A percentile compares a stretch with the other conserved stretches of the same genome.
Evolutionary conservation across 257 asterid species (phyloP).

Genomic region (Mitragyna speciosa): DNA sequence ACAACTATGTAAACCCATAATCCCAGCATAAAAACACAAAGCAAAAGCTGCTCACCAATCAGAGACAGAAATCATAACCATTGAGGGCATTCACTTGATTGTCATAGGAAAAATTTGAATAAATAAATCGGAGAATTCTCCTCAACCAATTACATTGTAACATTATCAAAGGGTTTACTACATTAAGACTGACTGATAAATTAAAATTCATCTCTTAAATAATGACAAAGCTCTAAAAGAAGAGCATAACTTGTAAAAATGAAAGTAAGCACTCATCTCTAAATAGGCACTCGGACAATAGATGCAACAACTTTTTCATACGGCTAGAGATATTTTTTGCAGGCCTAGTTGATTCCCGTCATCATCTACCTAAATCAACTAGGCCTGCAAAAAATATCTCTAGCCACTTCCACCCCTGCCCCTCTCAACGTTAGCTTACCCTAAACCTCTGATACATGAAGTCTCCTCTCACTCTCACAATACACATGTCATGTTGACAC

Average conservation of each 20-base stretch:
- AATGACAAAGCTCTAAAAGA: background rate
- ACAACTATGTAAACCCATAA: background rate
- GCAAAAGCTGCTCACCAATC: background rate
- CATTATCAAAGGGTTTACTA: background rate
- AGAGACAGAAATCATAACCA: background rate
- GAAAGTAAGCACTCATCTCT: background rate
- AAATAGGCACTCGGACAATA: background rate
- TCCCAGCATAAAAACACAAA: background rate
- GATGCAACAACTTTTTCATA: background rate
- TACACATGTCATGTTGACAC: too few species aligned
- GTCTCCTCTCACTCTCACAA: too few species aligned
- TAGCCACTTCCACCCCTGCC: background rate
- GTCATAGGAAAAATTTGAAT: too few species aligned
- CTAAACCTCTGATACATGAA: too few species aligned
- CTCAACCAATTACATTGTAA: background rate
- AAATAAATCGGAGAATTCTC: too few species aligned
- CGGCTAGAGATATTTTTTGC: too few species aligned
- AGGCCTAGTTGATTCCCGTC: too few species aligned
- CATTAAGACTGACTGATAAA: background rate
- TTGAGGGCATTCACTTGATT: background rate
- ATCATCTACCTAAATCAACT: background rate
- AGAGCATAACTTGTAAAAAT: too few species aligned
- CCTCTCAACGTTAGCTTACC: background rate
- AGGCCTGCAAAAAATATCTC: background rate
- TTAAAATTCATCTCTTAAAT: background rate